These are phyloP conservation scores for Sclerotinia trifoliorum DNA, from an alignment of 2,329 filamentous ascomycete species.

Conservation along the genomic window DNA sequence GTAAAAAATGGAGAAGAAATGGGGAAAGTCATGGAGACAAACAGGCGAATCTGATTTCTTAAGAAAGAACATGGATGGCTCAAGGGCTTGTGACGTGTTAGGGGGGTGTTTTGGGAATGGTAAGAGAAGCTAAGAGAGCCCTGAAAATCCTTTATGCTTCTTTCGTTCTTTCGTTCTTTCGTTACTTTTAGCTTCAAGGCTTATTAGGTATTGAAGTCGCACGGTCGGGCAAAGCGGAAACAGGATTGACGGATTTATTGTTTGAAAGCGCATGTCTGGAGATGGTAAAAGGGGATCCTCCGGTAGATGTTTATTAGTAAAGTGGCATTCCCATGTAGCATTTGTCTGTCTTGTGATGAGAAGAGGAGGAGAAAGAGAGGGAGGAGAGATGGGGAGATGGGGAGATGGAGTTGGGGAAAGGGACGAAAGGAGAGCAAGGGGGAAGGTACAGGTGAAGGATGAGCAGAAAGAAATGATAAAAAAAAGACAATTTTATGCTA, in stretches of 20 bases:
- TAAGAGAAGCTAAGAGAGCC: background rate
- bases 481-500: background rate
- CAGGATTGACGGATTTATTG: background rate
- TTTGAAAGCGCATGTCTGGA: background rate
- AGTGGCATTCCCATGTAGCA: background rate
- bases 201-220: background rate
- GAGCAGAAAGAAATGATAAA: background rate
- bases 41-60: background rate
- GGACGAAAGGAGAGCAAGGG: too few species aligned
- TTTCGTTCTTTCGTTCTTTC: background rate
- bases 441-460: background rate
- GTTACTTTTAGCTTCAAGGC: background rate
- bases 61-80: background rate
- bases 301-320: background rate
- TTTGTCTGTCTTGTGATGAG: conserved; percentile 10
- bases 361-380: background rate
- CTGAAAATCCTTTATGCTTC: conserved; percentile 10
- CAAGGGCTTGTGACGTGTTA: conserved; percentile 10
- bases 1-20: background rate
- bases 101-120: background rate
- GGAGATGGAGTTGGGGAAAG: background rate
- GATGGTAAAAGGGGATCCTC: background rate
- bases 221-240: background rate
- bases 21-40: background rate
- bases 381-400: background rate